Evolutionary conservation across 306 rosid species (phyloP).

Genomic region (Corylus avellana): DNA sequence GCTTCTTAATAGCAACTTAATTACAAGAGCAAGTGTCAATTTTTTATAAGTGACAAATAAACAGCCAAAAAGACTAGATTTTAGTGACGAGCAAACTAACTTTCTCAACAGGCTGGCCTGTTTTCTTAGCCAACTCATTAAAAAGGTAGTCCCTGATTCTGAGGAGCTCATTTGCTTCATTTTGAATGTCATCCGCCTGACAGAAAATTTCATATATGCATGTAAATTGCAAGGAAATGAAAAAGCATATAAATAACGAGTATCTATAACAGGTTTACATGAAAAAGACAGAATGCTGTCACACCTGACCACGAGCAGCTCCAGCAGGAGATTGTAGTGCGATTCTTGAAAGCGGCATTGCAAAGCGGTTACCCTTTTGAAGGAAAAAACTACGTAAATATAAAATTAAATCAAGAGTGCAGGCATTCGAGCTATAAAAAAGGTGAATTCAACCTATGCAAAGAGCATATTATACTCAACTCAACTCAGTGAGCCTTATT

Average conservation of each 20-base stretch:
- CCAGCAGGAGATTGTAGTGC: slow-evolving; percentile 85
- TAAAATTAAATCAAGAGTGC: slow-evolving; percentile 2
- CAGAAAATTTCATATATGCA: slow-evolving; percentile 19
- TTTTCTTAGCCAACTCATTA: slow-evolving; percentile 67
- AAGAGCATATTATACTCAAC: not conserved
- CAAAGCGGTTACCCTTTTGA: slow-evolving; percentile 67
- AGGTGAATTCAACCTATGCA: not conserved
- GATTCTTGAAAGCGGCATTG: slow-evolving; percentile 89
- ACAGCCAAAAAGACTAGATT: slow-evolving; percentile 3
- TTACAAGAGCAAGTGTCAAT: not conserved
- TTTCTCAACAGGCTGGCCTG: slow-evolving; percentile 89
- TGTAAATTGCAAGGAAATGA: slow-evolving; percentile 27
- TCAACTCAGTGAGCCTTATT: not conserved
- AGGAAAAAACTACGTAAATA: not conserved
- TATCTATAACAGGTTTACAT: not conserved
- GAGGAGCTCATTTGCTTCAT: slow-evolving; percentile 89
- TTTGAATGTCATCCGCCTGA: slow-evolving; percentile 88
- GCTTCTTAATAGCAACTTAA: not conserved
- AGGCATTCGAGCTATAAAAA: slow-evolving; percentile 16
- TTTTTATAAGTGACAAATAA: not conserved
- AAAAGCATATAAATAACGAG: not conserved
- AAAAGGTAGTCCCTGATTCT: slow-evolving; percentile 79
- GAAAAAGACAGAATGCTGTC: slow-evolving; percentile 1
- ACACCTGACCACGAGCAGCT: slow-evolving; percentile 96
- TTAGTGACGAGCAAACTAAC: slow-evolving; percentile 45